Conservation (phyloP, 169 alveolate genomes). For the Ophryocystis elektroscirrha region DNA sequence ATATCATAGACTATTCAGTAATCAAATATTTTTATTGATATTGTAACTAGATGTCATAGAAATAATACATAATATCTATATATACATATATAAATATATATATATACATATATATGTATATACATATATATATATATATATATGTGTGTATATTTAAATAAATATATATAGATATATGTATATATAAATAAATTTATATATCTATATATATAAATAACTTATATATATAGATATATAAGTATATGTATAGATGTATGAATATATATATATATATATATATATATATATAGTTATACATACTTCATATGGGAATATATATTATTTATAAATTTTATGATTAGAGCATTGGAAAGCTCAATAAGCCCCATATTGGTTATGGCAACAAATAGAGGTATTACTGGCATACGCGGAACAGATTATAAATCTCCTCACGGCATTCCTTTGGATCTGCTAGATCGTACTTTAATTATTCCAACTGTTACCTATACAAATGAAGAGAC, state of each 20-base stretch:
- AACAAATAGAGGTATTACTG: slow-evolving; percentile 84
- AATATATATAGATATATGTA: too few species aligned
- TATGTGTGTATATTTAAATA: background rate
- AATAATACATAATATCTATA: background rate
- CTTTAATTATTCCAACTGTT: slow-evolving; percentile 80
- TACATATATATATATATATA: background rate
- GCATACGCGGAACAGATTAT: slow-evolving; percentile 84
- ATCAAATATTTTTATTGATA: too few species aligned
- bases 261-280: too few species aligned
- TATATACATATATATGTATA: background rate
- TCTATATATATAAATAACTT: too few species aligned
- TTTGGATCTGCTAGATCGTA: slow-evolving; percentile 84
- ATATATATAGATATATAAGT: too few species aligned
- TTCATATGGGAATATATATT: background rate
- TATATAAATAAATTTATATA: too few species aligned
- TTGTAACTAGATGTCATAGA: background rate
- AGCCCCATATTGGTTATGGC: slow-evolving; percentile 97
- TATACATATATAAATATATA: too few species aligned
- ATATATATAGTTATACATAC: too few species aligned
- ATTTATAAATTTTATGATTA: slow-evolving; percentile 2
- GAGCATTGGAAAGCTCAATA: slow-evolving; percentile 84
- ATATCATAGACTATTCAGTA: background rate
- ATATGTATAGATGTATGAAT: too few species aligned
- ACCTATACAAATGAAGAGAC: slow-evolving; percentile 75
- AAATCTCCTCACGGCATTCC: slow-evolving; percentile 97